Conservation (phyloP, 306 rosid species). For the Citrullus amarus region DNA sequence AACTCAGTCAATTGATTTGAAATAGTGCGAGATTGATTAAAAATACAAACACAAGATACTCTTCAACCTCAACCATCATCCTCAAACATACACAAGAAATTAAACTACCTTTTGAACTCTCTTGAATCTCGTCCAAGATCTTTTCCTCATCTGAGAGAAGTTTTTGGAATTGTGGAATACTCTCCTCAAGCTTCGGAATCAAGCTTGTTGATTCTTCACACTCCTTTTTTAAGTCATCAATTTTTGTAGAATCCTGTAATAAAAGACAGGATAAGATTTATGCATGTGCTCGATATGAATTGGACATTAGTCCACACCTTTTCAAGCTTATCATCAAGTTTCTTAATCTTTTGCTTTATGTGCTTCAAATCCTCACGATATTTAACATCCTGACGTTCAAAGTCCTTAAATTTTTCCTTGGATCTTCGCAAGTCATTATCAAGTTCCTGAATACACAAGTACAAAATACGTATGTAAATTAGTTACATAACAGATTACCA, state of each 20-base stretch:
- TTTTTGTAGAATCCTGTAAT: slow-evolving; percentile 67
- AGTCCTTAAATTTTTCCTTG: slow-evolving; percentile 84
- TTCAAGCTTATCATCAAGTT: slow-evolving; percentile 68
- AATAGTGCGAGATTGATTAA: background rate
- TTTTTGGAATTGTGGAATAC: slow-evolving; percentile 63
- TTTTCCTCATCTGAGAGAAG: slow-evolving; percentile 64
- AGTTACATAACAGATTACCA: background rate
- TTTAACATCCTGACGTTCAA: slow-evolving; percentile 93
- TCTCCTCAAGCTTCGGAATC: slow-evolving; percentile 74
- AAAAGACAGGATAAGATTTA: slow-evolving; percentile 12
- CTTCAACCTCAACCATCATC: background rate
- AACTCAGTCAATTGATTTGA: background rate
- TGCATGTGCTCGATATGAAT: background rate
- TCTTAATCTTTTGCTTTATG: slow-evolving; percentile 72
- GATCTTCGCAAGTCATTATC: slow-evolving; percentile 65
- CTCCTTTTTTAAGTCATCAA: slow-evolving; percentile 48
- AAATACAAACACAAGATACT: background rate
- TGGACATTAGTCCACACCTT: slow-evolving; percentile 39
- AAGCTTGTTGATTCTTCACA: slow-evolving; percentile 53
- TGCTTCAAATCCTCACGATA: slow-evolving; percentile 81
- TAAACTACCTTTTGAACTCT: slow-evolving; percentile 57
- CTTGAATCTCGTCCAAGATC: slow-evolving; percentile 67
- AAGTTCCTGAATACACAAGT: slow-evolving; percentile 46
- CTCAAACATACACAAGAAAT: background rate
- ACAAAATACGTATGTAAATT: background rate